Evolutionary conservation across 83 land plant genomes (phyloP).

Genomic region (Isoetes engelmannii): DNA sequence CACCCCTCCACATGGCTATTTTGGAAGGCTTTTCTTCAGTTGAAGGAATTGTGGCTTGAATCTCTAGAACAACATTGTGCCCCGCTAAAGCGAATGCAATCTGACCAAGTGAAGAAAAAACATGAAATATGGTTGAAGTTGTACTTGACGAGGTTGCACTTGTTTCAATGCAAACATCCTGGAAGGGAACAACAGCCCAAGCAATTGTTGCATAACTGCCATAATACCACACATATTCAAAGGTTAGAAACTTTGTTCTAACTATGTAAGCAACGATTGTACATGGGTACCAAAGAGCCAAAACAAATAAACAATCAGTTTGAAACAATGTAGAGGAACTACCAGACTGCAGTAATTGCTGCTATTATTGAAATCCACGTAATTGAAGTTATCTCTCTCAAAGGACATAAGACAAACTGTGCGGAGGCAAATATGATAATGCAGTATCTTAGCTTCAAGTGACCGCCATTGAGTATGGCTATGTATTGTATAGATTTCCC

Average conservation of each 20-base stretch:
- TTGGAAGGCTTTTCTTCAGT: constrained; percentile 4
- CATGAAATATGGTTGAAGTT: not conserved
- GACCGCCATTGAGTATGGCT: not conserved
- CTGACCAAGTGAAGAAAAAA: not conserved
- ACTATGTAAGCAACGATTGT: not conserved
- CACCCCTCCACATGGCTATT: constrained; percentile 1
- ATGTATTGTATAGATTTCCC: constrained; percentile 1
- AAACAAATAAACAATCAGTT: too few relatives aligned
- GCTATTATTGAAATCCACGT: not conserved
- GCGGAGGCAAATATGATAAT: not conserved
- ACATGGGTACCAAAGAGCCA: not conserved
- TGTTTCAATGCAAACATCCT: not conserved
- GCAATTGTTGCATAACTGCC: constrained; percentile 6
- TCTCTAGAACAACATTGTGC: constrained; percentile 7
- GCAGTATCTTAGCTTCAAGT: not conserved
- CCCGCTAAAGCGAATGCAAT: not conserved
- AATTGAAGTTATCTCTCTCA: not conserved
- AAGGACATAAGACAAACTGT: not conserved
- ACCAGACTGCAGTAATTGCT: constrained; percentile 1
- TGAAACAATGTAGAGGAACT: not conserved
- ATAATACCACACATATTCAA: not conserved
- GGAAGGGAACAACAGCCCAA: not conserved
- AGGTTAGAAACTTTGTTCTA: not conserved
- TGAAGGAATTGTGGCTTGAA: constrained; percentile 8
- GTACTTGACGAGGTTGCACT: not conserved